A percentile compares a stretch with the other conserved stretches of the same genome.
These are phyloP conservation scores for Candida sp. DNA, from an alignment of 1,139 yeast genomes.

Conservation along the genomic window DNA sequence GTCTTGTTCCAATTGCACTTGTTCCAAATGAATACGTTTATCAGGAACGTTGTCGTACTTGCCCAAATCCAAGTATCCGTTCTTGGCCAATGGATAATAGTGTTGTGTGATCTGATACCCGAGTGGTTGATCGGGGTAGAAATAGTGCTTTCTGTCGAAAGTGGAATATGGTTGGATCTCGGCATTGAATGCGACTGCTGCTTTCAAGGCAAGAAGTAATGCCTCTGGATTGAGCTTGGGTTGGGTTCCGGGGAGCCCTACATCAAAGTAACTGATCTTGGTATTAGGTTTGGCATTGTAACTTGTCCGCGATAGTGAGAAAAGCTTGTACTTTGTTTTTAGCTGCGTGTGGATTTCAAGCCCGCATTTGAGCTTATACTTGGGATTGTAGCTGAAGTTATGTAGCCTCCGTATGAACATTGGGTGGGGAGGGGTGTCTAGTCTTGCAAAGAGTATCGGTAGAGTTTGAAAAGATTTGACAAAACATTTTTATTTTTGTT, in stretches of 20 bases:
- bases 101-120: constrained; percentile 97
- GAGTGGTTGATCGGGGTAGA: constrained; percentile 95
- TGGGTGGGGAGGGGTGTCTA: not conserved
- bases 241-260: constrained; percentile 92
- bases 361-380: constrained; percentile 72
- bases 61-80: constrained; percentile 59
- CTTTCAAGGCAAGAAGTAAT: constrained; percentile 66
- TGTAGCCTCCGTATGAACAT: constrained; percentile 6
- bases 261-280: constrained; percentile 78
- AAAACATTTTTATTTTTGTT: not conserved
- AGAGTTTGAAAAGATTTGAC: not conserved
- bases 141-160: constrained; percentile 95
- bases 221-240: constrained; percentile 85
- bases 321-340: constrained; percentile 72
- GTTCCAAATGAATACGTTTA: constrained; percentile 61
- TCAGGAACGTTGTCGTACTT: constrained; percentile 57
- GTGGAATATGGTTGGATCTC: constrained; percentile 58
- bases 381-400: constrained; percentile 14
- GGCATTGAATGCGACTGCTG: constrained; percentile 75
- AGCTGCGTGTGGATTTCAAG: constrained; percentile 94
- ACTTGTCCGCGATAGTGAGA: constrained; percentile 60
- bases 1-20: constrained; percentile 91
- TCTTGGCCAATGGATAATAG: constrained; percentile 75
- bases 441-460: no score
- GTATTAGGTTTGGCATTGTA: constrained; percentile 67